Evolutionary conservation across 2,329 filamentous ascomycete species (phyloP).

Genomic region (Penicillium sp.): DNA sequence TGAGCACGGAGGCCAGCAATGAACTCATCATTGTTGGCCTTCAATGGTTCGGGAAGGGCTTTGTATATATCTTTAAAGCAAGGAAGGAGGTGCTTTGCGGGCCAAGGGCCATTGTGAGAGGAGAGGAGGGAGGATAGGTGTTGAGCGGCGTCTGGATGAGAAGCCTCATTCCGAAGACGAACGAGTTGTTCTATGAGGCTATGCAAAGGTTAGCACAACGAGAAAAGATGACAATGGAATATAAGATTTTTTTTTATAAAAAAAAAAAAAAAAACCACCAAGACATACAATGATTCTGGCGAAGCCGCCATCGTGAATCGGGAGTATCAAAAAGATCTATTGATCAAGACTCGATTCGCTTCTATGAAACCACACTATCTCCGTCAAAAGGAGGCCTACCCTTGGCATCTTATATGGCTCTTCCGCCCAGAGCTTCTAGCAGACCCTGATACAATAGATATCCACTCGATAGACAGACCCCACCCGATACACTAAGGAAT

Average conservation of each 20-base stretch:
- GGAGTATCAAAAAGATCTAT: not conserved
- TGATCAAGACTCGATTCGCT: not conserved
- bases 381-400: not conserved
- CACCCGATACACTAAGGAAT: not conserved
- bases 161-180: slow-evolving; percentile 12
- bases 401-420: not conserved
- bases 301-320: not conserved
- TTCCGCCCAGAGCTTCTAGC: not conserved
- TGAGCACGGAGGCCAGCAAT: slow-evolving; percentile 7
- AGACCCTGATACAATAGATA: not conserved
- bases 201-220: slow-evolving; percentile 2
- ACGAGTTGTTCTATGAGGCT: slow-evolving; percentile 15
- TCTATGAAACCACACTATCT: not conserved
- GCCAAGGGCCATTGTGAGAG: slow-evolving; percentile 11
- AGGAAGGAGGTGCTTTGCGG: slow-evolving; percentile 7
- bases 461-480: not conserved
- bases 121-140: slow-evolving; percentile 14
- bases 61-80: slow-evolving; percentile 18
- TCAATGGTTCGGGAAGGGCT: slow-evolving; percentile 12
- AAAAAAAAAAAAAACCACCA: no score
- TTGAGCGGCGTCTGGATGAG: slow-evolving; percentile 7
- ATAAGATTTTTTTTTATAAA: no score
- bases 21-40: slow-evolving; percentile 13
- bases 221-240: not conserved
- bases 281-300: slow-evolving; percentile 5